Conservation (phyloP, 192 early-diverging fungal genomes). For the Umbelopsis isabellina region DNA sequence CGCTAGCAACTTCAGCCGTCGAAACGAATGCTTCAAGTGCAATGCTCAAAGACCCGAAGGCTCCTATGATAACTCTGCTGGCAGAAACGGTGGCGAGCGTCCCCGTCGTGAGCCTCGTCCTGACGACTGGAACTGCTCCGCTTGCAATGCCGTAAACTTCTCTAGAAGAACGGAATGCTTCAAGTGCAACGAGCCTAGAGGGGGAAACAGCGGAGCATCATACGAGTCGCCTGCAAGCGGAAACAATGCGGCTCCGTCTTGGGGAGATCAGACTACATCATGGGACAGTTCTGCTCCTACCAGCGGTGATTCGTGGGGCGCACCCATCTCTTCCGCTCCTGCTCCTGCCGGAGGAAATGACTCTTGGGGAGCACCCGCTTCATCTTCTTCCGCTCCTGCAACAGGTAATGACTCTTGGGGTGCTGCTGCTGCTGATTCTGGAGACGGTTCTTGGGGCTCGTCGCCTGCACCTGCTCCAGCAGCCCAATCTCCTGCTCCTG, state of each 20-base stretch:
- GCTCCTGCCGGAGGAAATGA: constrained; percentile 21
- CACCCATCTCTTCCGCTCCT: neutral
- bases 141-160: constrained; percentile 33
- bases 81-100: constrained; percentile 14
- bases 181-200: constrained; percentile 27
- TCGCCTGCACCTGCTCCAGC: neutral
- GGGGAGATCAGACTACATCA: neutral
- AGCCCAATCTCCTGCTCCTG: constrained; percentile 24
- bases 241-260: constrained; percentile 19
- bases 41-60: constrained; percentile 34
- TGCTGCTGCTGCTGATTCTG: constrained; percentile 6
- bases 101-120: constrained; percentile 30
- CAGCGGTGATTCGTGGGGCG: constrained; percentile 30
- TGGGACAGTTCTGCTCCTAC: constrained; percentile 13
- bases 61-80: constrained; percentile 23
- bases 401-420: neutral
- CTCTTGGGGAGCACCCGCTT: neutral
- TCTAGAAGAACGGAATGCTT: constrained; percentile 31
- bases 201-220: constrained; percentile 3
- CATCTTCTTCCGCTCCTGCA: neutral
- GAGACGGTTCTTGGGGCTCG: constrained; percentile 20
- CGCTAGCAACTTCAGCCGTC: constrained; percentile 28
- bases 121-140: constrained; percentile 39
- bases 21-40: constrained; percentile 34
- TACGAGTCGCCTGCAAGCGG: neutral